These are phyloP conservation scores for Fabrea salina DNA, from an alignment of 169 alveolate genomes.

Conservation along the genomic window DNA sequence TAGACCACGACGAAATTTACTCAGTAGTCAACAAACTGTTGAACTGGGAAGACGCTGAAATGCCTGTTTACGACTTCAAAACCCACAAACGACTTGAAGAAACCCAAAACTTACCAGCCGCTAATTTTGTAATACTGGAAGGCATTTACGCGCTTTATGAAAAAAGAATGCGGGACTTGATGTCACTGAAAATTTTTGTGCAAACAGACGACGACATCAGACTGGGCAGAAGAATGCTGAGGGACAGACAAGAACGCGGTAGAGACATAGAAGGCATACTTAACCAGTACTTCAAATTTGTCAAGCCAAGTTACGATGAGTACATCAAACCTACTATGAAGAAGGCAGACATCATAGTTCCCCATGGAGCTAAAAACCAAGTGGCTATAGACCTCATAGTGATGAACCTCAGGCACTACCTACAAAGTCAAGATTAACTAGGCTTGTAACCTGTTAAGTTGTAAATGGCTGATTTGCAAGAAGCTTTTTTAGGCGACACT, in stretches of 20 bases:
- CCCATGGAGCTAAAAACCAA: conserved; percentile 36
- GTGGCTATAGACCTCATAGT: conserved; percentile 14
- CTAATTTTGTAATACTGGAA: conserved; percentile 76
- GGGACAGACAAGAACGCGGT: conserved; percentile 67
- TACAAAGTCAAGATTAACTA: no score
- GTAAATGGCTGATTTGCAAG: no score
- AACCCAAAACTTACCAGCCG: conserved; percentile 39
- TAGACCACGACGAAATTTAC: conserved; percentile 67
- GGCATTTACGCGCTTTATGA: conserved; percentile 81
- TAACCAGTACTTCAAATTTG: conserved; percentile 57
- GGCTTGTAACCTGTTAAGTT: no score
- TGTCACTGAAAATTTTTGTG: conserved; percentile 80
- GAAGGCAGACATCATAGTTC: conserved; percentile 75
- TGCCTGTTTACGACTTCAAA: conserved; percentile 72
- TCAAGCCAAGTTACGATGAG: conserved; percentile 74
- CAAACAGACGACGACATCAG: conserved; percentile 80
- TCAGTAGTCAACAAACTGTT: conserved; percentile 34
- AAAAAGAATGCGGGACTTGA: conserved; percentile 61
- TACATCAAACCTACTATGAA: conserved; percentile 73
- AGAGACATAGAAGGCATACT: conserved; percentile 58
- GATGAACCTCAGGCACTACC: not conserved
- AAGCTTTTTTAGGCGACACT: no score
- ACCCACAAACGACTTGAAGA: conserved; percentile 49
- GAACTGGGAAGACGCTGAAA: conserved; percentile 49
- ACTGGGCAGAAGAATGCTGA: conserved; percentile 61